These are phyloP conservation scores for Paecilomyces formosus DNA, from an alignment of 2,329 filamentous ascomycete genomes.

Conservation along the genomic window DNA sequence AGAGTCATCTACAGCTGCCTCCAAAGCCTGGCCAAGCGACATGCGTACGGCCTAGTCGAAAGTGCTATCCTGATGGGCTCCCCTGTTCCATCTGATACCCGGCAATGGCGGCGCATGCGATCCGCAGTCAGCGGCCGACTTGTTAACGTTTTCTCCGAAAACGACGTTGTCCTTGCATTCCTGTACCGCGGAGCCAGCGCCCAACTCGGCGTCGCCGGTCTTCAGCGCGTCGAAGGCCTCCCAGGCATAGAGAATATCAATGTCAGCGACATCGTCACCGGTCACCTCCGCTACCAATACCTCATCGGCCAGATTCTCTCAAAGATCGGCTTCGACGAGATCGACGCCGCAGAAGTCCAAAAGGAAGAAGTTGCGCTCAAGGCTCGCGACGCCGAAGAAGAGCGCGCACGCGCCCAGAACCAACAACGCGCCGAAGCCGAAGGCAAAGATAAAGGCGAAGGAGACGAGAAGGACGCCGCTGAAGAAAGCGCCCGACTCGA, in stretches of 20 bases:
- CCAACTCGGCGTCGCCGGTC: constrained; percentile 73
- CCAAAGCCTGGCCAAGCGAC: constrained; percentile 64
- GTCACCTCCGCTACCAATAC: constrained; percentile 64
- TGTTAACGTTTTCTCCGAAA: constrained; percentile 81
- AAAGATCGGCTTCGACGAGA: constrained; percentile 61
- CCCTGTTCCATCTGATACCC: constrained; percentile 63
- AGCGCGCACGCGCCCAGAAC: constrained; percentile 24
- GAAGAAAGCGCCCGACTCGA: constrained; percentile 19
- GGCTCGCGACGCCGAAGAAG: constrained; percentile 31
- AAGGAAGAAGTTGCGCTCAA: constrained; percentile 34
- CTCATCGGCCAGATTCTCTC: constrained; percentile 60
- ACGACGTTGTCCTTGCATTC: constrained; percentile 81
- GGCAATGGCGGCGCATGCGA: constrained; percentile 69
- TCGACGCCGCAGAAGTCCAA: constrained; percentile 43
- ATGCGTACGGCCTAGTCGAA: constrained; percentile 77
- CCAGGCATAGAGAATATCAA: constrained; percentile 56
- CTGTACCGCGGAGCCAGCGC: constrained; percentile 79
- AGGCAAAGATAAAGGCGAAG: constrained; percentile 9
- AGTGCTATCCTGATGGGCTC: constrained; percentile 76
- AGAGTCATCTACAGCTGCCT: constrained; percentile 78
- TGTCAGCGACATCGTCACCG: constrained; percentile 57
- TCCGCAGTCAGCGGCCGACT: constrained; percentile 73
- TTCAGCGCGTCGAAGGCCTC: constrained; percentile 60
- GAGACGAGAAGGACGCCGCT: constrained; percentile 13
- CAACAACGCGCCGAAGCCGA: constrained; percentile 20